Evolutionary conservation across 1,139 yeast species (phyloP).

Genomic region (Debaryomyces nepalensis): DNA sequence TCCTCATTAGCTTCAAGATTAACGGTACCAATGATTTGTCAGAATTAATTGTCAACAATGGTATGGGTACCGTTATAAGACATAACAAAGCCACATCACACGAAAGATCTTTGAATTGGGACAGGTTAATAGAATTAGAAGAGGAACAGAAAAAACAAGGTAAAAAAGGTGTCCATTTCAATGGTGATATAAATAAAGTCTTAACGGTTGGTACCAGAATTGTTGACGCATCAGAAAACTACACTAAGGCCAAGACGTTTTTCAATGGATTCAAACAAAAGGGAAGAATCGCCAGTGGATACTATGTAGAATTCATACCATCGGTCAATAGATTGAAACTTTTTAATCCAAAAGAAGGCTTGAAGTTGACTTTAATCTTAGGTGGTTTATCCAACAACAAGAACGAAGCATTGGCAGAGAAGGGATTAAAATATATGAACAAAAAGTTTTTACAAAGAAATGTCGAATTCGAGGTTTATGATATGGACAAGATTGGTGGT

Average conservation of each 20-base stretch:
- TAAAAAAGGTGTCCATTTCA: constrained; percentile 63
- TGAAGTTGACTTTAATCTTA: constrained; percentile 69
- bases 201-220: constrained; percentile 58
- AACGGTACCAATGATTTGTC: constrained; percentile 62
- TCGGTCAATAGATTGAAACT: constrained; percentile 71
- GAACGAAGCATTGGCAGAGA: constrained; percentile 48
- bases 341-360: constrained; percentile 71
- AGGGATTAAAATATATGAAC: constrained; percentile 60
- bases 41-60: constrained; percentile 62
- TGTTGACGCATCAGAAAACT: constrained; percentile 80
- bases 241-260: constrained; percentile 74
- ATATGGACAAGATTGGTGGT: constrained; percentile 78
- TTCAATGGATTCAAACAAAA: constrained; percentile 71
- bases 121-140: constrained; percentile 72
- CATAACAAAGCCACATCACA: constrained; percentile 73
- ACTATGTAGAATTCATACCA: constrained; percentile 70
- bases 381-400: constrained; percentile 71
- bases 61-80: constrained; percentile 77
- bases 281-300: constrained; percentile 61
- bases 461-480: constrained; percentile 69
- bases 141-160: constrained; percentile 55
- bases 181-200: constrained; percentile 53
- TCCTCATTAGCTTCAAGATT: constrained; percentile 59
- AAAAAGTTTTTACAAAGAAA: constrained; percentile 70
- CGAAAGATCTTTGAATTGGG: constrained; percentile 81